Conservation (phyloP, 257 asterid species). For the Verbena officinalis region DNA sequence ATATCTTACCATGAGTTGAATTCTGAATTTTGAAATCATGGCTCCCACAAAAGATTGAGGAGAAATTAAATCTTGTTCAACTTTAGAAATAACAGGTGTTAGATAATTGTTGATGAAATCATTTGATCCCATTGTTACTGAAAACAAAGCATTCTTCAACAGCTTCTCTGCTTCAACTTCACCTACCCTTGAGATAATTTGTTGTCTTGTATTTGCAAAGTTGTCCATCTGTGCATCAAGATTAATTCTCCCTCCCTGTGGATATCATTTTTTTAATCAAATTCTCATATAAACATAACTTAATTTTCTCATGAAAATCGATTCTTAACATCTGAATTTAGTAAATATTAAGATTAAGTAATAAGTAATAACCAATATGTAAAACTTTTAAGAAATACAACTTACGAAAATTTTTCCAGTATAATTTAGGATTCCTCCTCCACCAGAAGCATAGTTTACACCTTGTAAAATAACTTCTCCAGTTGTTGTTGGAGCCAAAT, state of each 20-base stretch:
- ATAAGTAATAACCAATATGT: too few relatives aligned
- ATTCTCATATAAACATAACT: too few relatives aligned
- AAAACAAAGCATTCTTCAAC: slow-evolving; percentile 47
- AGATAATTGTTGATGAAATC: slow-evolving; percentile 84
- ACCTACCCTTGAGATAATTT: slow-evolving; percentile 54
- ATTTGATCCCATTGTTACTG: slow-evolving; percentile 72
- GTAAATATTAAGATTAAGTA: too few relatives aligned
- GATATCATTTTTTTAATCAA: background rate
- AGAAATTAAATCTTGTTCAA: slow-evolving; percentile 40
- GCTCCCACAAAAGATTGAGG: slow-evolving; percentile 57
- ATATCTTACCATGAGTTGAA: slow-evolving; percentile 55
- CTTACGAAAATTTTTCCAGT: slow-evolving; percentile 73
- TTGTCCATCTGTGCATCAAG: slow-evolving; percentile 81
- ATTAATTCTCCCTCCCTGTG: slow-evolving; percentile 70
- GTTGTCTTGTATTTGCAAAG: slow-evolving; percentile 64
- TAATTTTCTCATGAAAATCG: too few relatives aligned
- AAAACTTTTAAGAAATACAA: background rate
- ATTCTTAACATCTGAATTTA: too few relatives aligned
- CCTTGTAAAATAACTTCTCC: slow-evolving; percentile 59
- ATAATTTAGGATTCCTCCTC: slow-evolving; percentile 71
- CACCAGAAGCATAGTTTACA: slow-evolving; percentile 83
- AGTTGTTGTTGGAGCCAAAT: slow-evolving; percentile 64
- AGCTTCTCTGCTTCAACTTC: slow-evolving; percentile 35
- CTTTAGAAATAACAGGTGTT: slow-evolving; percentile 43
- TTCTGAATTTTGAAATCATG: slow-evolving; percentile 58